Evolutionary conservation across 345 rosid genomes (phyloP), one percentile per base, ranked within the genome.

Genomic region (Alliaria petiolata): DNA sequence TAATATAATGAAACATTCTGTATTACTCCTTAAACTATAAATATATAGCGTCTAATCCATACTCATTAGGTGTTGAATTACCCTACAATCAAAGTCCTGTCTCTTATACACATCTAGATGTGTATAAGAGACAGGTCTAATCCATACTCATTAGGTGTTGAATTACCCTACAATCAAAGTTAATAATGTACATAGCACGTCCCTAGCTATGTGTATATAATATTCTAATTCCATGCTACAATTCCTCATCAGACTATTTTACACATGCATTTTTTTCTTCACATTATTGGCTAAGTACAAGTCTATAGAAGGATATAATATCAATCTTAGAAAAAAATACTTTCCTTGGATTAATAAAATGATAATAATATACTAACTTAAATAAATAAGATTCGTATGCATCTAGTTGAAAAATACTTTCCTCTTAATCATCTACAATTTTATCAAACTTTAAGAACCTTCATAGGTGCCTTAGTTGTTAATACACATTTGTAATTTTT

Each of bases 121-220:
- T n/a, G n/a, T n/a, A n/a, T n/a, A n/a, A n/a, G n/a, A n/a, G n/a
- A n/a, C n/a, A n/a, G n/a, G n/a, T n/a, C n/a, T n/a, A n/a, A n/a
- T n/a, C n/a, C n/a, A n/a, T n/a, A n/a, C n/a, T n/a, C n/a, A n/a
- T n/a, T n/a, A n/a, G n/a, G n/a, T n/a, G n/a, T n/a, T n/a, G n/a
- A n/a, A n/a, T n/a, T n/a, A n/a, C n/a, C n/a, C n/a, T n/a, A n/a
- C 75, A 76, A 81, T 77, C 54, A 67, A 82, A 76, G 79, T 69
- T 69, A 76, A 53, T 67, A 52, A 67, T 35, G 45, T 34, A 39
- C 34, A 26, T 20, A 57, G 34, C 53, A 65, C 16, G 55, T 47
- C 9, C 61, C 40, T 64, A n/a, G n/a, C n/a, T n/a, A n/a, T n/a
- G n/a, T n/a, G n/a, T n/a, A n/a, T n/a, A 7, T 26, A 39, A 15